Base-by-base conservation (phyloP, 2,329 filamentous ascomycete species). In the Exophiala viscosa region DNA sequence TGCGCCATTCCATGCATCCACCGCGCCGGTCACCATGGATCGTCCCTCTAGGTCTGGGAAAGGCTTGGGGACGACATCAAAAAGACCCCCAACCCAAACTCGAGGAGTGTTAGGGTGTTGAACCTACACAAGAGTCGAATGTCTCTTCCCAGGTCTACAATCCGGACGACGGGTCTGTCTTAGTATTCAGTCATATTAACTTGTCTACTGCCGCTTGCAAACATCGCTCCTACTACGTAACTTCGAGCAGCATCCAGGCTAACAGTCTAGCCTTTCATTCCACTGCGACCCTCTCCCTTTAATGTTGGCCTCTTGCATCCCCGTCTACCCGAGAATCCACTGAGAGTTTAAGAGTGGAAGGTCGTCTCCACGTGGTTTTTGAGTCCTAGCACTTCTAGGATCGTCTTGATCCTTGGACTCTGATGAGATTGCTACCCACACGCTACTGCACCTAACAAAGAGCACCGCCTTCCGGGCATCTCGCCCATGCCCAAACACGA, bases 401-500 rank as follows among this genome's bases (percentile, higher is more conserved):
- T 44, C 52, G 46, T 46, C 32, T 33, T 45, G 35, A 44, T 15
- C 43, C 33, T 31, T 45, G 42, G 31, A 36, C 33, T 42, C 45
- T 48, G 43, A 56, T 55, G 54, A 60, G 48, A 58, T 60, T 58
- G 54, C 54, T 47, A 28, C 18, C n/a, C 40, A 23, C 31, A 50
- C 57, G 57, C 57, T 60, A 60, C 48, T 52, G 51, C 40, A 28
- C 35, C 41, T 54, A 48, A 42, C 40, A 4, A 39, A 52, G 56
- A 55, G 50, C 50, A 46, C 50, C 51, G 46, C 52, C 49, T 40
- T 47, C 40, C 43, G 52, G 52, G 54, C 48, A 40, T 55, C 54
- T 60, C 40, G 50, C 55, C 57, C 51, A 63, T 63, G 61, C 51
- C 54, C 52, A 61, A 62, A 48, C 58, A 61, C 55, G 42, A 57